phyloP scores from a whole-genome alignment of 2,329 filamentous ascomycete species.

The Exophiala aquamarina region DNA sequence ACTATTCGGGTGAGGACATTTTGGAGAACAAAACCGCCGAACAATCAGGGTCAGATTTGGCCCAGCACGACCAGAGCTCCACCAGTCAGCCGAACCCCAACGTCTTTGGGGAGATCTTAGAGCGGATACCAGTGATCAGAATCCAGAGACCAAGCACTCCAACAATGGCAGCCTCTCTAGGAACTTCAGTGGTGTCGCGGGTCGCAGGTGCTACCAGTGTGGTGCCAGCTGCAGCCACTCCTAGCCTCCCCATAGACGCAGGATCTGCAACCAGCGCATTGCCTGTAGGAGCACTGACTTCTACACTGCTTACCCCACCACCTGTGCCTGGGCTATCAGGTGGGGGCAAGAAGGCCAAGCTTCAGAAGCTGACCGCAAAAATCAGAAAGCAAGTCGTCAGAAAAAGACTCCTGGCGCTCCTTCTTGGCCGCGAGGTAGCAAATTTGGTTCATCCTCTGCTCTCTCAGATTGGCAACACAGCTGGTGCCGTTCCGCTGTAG shows the following conservation, averaged over 20 bases:
- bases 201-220: not conserved
- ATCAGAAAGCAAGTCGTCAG: conserved; percentile 16
- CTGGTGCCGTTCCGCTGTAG: conserved; percentile 5
- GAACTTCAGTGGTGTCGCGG: conserved; percentile 3
- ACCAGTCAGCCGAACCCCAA: not conserved
- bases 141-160: conserved; percentile 21
- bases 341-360: conserved; percentile 2
- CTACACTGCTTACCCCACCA: not conserved
- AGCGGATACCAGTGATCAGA: conserved; percentile 12
- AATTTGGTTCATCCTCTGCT: conserved; percentile 18
- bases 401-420: conserved; percentile 15
- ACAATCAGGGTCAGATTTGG: too few species aligned
- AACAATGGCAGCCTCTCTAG: conserved; percentile 6
- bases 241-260: not conserved
- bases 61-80: too few species aligned
- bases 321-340: not conserved
- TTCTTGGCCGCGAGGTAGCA: conserved; percentile 22
- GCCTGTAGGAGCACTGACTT: not conserved
- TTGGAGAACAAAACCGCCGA: too few species aligned
- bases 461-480: conserved; percentile 1
- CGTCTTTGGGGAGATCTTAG: not conserved
- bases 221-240: conserved; percentile 2
- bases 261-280: conserved; percentile 1
- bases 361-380: conserved; percentile 13
- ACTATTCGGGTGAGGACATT: too few species aligned